These are phyloP conservation scores for Suillus hirtellus DNA, from an alignment of 768 basidiomycete species.

Conservation along the genomic window DNA sequence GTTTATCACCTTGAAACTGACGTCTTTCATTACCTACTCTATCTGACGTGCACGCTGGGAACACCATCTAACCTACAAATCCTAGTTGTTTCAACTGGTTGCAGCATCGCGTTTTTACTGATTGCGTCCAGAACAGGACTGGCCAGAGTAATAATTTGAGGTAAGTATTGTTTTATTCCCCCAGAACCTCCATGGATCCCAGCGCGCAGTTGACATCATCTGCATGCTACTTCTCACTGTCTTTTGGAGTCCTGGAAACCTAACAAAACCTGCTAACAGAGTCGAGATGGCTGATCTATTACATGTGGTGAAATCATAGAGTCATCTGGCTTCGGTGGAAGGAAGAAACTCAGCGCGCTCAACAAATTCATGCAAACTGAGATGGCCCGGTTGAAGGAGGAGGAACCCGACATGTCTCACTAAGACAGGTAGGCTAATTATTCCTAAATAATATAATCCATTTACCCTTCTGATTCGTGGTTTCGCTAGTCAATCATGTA, in stretches of 20 bases:
- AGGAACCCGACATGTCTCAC: too few relatives aligned
- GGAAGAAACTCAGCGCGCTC: too few relatives aligned
- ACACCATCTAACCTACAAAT: constrained; percentile 20
- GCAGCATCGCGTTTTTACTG: constrained; percentile 72
- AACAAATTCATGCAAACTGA: too few relatives aligned
- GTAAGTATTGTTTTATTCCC: constrained; percentile 13
- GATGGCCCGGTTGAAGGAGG: too few relatives aligned
- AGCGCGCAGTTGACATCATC: constrained; percentile 59
- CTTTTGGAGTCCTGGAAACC: constrained; percentile 67
- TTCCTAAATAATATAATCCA: too few relatives aligned
- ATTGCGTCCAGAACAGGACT: constrained; percentile 54
- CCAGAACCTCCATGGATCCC: not conserved
- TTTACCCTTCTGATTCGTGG: constrained; percentile 25
- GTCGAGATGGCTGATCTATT: constrained; percentile 39
- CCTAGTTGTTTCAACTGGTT: constrained; percentile 75
- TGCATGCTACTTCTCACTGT: constrained; percentile 74
- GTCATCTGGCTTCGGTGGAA: too few relatives aligned
- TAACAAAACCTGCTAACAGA: constrained; percentile 71
- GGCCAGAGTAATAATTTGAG: constrained; percentile 70
- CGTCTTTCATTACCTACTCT: too few relatives aligned
- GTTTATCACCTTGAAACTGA: not conserved
- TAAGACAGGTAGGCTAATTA: too few relatives aligned
- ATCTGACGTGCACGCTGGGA: not conserved
- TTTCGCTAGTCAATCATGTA: constrained; percentile 58
- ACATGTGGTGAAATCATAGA: too few relatives aligned